A percentile compares a stretch with the other conserved stretches of the same genome.
phyloP scores from a whole-genome alignment of 306 rosid species.

The Trifolium pratense region DNA sequence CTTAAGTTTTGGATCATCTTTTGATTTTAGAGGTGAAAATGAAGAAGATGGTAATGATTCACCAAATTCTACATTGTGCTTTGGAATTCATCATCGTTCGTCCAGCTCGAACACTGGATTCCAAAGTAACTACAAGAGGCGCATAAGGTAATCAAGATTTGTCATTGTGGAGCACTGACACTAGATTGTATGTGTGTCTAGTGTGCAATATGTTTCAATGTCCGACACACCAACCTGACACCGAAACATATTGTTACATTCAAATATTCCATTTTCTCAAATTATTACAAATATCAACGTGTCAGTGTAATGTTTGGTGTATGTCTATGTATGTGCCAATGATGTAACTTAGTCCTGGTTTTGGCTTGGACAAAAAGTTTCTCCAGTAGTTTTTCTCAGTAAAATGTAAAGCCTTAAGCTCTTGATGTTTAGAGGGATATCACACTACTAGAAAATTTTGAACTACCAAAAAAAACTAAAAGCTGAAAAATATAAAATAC shows the following conservation, averaged over 20 bases:
- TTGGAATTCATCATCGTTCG: conserved; percentile 45
- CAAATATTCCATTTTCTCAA: not conserved
- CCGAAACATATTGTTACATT: not conserved
- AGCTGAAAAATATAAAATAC: not conserved
- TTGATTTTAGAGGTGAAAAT: conserved; percentile 46
- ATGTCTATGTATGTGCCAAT: not conserved
- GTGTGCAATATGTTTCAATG: not conserved
- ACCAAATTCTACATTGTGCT: conserved; percentile 63
- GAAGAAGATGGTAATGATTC: conserved; percentile 46
- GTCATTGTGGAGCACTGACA: not conserved
- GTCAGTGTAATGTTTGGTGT: not conserved
- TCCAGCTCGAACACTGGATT: conserved; percentile 25
- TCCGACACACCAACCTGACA: not conserved
- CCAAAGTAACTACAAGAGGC: conserved; percentile 13
- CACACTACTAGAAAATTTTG: not conserved
- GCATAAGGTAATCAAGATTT: conserved; percentile 6
- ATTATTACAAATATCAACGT: not conserved
- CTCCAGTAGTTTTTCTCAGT: not conserved
- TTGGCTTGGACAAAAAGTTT: not conserved
- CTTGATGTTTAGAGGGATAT: not conserved
- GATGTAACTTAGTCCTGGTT: conserved; percentile 11
- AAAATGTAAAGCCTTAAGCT: not conserved
- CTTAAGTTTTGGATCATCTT: conserved; percentile 55
- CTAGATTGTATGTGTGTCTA: not conserved
- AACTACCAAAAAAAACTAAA: not conserved